Base-by-base conservation (phyloP, 164 flowering plant genomes). In the Magnolia sinica region DNA sequence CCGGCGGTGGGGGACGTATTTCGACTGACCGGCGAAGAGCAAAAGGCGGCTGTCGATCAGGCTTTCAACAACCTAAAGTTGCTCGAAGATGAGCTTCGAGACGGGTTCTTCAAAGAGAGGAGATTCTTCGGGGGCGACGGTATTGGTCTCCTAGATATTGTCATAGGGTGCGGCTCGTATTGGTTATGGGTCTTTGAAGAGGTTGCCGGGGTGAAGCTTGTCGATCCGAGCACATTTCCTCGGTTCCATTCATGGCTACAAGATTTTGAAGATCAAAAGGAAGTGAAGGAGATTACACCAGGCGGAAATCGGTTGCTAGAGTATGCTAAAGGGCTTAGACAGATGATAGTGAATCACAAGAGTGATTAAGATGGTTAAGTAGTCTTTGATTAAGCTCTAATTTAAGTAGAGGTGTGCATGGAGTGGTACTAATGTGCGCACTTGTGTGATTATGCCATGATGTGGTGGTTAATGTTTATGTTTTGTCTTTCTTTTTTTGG, bases 111-210 rank as follows among this genome's bases (percentile, higher is more conserved):
- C 76, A 75, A 72, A 68, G 83, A 76, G 13, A 78, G 76, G 49
- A 75, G 76, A 24, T 81, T 81, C 76, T 81, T 81, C 22, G 81
- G 83, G 0, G 83, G 83, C 2, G 74, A 81, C 2, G 68, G 63
- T 29, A 73, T 81, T 8, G 78, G 83, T 7, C 10, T 81, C 16
- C 18, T 81, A 58, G 83, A 81, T 50, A 78, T 81, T 8, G 81
- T 78, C n/a, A 18, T 81, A 7, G 83, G 83, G 13, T 81, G 83
- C 19, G 83, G 83, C 0, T 81, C 83, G 0, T 78, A 71, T 31
- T 81, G 83, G 83, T 76, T 81, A 3, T 77, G 76, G 81, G 83
- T 73, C 50, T 75, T 81, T 16, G 83, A 81, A 63, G 81, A 81
- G 31, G 78, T 81, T 24, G 75, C 51, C 1, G 81, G 76, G 16